A percentile compares a stretch with the other conserved stretches of the same genome.
Conservation (phyloP, 106 monocot species). For the Dendrobium officinale region DNA sequence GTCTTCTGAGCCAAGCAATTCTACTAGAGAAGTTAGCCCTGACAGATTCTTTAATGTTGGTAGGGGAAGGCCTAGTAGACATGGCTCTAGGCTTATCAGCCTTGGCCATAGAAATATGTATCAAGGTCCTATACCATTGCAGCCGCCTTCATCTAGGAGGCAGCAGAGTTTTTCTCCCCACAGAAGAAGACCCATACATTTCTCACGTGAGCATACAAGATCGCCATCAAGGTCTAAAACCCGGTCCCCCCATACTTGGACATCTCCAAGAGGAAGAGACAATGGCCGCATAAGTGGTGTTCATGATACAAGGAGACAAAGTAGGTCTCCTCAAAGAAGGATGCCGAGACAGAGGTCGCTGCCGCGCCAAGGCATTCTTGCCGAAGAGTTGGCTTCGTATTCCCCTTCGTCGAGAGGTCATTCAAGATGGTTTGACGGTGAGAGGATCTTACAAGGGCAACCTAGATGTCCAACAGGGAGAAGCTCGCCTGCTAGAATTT, state of each 20-base stretch:
- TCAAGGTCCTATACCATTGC: conserved; percentile 14
- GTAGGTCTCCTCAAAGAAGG: conserved; percentile 36
- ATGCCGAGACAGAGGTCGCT: conserved; percentile 26
- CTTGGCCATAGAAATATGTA: conserved; percentile 23
- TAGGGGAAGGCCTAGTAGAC: conserved; percentile 24
- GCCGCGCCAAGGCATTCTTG: conserved; percentile 18
- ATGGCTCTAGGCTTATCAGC: conserved; percentile 17
- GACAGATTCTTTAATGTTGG: conserved; percentile 17
- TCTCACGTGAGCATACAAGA: conserved; percentile 25
- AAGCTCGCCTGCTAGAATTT: conserved; percentile 32
- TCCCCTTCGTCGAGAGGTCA: conserved; percentile 22
- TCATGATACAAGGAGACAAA: conserved; percentile 15
- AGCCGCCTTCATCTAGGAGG: conserved; percentile 25
- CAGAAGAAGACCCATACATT: conserved; percentile 27
- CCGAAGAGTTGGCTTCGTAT: conserved; percentile 20
- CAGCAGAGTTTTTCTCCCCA: conserved; percentile 48
- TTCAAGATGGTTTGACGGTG: conserved; percentile 49
- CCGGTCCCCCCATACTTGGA: conserved; percentile 56
- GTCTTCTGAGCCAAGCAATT: conserved; percentile 6
- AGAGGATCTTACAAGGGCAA: conserved; percentile 23
- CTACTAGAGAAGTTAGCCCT: conserved; percentile 45
- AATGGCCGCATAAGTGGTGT: conserved; percentile 14
- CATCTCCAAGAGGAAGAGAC: conserved; percentile 37
- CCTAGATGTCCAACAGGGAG: conserved; percentile 33
- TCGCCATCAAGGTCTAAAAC: conserved; percentile 79